Base-by-base conservation (phyloP, 345 rosid genomes). In the Heritiera fomes region DNA sequence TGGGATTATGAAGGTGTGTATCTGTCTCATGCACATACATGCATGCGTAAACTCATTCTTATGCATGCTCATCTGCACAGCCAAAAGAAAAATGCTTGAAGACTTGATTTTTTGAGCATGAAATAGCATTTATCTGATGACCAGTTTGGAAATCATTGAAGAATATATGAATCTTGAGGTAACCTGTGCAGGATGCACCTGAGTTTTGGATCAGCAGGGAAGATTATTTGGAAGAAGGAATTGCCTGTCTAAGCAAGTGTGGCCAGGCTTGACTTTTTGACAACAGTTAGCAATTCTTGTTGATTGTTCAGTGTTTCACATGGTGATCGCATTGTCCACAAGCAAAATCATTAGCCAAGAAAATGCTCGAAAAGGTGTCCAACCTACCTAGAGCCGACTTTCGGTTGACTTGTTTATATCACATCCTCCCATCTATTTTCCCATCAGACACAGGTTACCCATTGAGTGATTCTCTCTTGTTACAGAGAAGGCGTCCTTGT, bases 171-270 rank as follows among this genome's bases (percentile, higher is more conserved):
- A 61, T 68, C 20, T 71, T 59, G 30, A 69, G 65, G 52, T 66
- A 12, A 76, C 56, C 78, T 11, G 58, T 83, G 83, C 89, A 96
- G 99, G 99, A 96, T 76, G 88, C 95, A 75, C 99, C 99, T 47
- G 98, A 96, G 83, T 96, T 94, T 83, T 92, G 99, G 99, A 91
- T 96, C 81, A 92, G 84, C 87, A 89, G 91, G 88, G 98, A 96
- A 69, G 97, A 96, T 81, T 94, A 92, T 80, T 41, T 89, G 80
- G 98, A 96, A 87, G 97, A 96, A 86, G 98, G 99, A 76, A 65
- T 90, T 61, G 83, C 82, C 80, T 92, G 98, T 84, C 81, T 96
- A 74, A 89, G 89, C 88, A 92, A 89, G 86, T 91, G 93, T 82
- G 85, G 91, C 53, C 92, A 87, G 84, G 87, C 89, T 66, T 87